Percentiles rank a stretch among this genome's conserved stretches.
Conservation (phyloP, 208 protist genomes). For the Leptomonas seymouri region DNA sequence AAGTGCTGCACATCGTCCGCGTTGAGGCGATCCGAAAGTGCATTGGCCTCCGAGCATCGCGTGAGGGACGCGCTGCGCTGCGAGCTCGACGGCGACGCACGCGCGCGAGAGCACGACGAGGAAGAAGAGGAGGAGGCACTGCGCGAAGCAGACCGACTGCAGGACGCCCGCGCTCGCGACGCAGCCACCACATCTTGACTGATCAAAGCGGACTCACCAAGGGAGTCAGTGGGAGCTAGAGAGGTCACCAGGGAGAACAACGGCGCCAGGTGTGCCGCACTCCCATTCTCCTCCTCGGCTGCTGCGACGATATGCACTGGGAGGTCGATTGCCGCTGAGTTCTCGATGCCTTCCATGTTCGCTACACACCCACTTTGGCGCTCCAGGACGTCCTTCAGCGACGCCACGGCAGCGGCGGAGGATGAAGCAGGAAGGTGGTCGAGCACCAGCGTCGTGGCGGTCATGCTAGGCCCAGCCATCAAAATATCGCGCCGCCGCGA, state of each 20-base stretch:
- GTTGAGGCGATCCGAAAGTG: constrained; percentile 2
- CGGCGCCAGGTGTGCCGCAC: constrained; percentile 37
- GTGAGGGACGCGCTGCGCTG: constrained; percentile 8
- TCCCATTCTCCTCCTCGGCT: constrained; percentile 41
- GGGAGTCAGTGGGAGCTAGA: constrained; percentile 38
- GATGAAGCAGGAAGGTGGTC: constrained; percentile 41
- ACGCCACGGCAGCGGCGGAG: constrained; percentile 9
- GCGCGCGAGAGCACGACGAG: background rate
- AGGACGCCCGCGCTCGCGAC: constrained; percentile 29
- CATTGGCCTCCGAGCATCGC: background rate
- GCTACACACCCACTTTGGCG: constrained; percentile 17
- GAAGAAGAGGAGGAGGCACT: constrained; percentile 9
- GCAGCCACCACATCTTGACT: constrained; percentile 67
- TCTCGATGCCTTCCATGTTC: background rate
- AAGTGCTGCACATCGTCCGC: constrained; percentile 23
- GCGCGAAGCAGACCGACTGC: constrained; percentile 17
- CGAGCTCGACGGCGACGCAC: background rate
- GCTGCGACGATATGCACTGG: constrained; percentile 52
- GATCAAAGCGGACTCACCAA: constrained; percentile 52
- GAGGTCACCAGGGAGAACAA: constrained; percentile 56
- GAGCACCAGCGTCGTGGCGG: constrained; percentile 51
- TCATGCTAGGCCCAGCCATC: constrained; percentile 43
- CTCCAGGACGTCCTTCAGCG: constrained; percentile 24
- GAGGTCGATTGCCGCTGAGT: background rate
- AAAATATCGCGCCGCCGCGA: constrained; percentile 37